Conservation (phyloP, 345 rosid genomes). For the Cardamine resedifolia region DNA sequence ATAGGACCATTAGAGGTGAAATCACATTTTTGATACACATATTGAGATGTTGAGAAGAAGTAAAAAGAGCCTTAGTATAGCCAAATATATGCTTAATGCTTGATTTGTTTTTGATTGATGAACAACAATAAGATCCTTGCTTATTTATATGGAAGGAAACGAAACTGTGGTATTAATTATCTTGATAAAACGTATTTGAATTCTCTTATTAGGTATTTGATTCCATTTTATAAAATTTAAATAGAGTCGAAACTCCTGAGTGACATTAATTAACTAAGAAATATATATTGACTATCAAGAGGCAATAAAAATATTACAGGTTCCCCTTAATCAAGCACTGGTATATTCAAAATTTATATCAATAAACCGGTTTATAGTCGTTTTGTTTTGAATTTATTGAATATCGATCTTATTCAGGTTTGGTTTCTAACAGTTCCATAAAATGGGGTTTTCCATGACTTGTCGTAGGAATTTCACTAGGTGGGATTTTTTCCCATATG, state of each 20-base stretch:
- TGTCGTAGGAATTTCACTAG: background rate
- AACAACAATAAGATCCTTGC: background rate
- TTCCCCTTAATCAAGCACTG: background rate
- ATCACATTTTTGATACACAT: conserved; percentile 1
- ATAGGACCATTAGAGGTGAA: background rate
- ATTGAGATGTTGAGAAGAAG: background rate
- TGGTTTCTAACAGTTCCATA: background rate
- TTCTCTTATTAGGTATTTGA: background rate
- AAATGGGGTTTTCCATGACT: background rate
- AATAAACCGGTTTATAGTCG: background rate
- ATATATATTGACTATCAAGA: background rate
- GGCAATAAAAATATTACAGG: background rate
- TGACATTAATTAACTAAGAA: background rate
- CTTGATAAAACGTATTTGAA: background rate
- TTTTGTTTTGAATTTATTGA: background rate
- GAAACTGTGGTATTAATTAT: background rate
- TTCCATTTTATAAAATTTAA: background rate
- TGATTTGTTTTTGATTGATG: conserved; percentile 1
- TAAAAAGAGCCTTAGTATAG: background rate
- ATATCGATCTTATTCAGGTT: background rate
- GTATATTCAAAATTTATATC: background rate
- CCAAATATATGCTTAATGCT: background rate
- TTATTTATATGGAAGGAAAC: conserved; percentile 11
- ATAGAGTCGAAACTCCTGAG: background rate
- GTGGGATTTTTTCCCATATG: background rate